Evolutionary conservation across 2,329 filamentous ascomycete species (phyloP), one percentile per base, ranked within the genome.

Genomic region (Botrytis paeoniae): DNA sequence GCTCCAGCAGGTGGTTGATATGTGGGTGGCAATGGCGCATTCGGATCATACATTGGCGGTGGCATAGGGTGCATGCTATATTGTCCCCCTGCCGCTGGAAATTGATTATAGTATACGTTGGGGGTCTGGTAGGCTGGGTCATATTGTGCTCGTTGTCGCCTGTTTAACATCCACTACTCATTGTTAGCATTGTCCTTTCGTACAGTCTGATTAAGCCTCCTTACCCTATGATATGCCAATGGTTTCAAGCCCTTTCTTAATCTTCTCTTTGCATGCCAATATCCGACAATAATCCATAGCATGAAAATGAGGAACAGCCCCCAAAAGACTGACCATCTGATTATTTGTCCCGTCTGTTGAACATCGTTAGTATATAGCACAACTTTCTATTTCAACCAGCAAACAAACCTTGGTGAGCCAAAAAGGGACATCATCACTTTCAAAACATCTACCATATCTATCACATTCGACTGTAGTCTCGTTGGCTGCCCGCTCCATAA

Each of bases 261-360:
- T 64, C 93, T 86, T 63, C 83, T 83, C 80, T 88, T 88, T 63
- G 92, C 93, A 82, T 95, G 93, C 64, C 88, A 82, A 81, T 92
- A 92, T 74, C 92, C 92, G 74, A 88, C 85, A 71, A 93, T 76
- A 78, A 94, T 84, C 85, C 90, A 93, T 60, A 85, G 78, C 70
- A 89, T 80, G 78, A 93, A 82, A 74, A 89, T 72, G 72, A 86
- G 73, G 77, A 93, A 84, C 76, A 95, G 80, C 75, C 85, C 83
- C 74, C 88, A 86, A 79, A 95, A 89, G 74, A 95, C 83, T 64
- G 87, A 85, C 88, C 92, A 95, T 82, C 93, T 92, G 78, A 94
- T 84, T 73, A 82, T 83, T 70, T 79, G 77, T 43, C 79, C 80
- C 51, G 73, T 78, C 80, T 81, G 32, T 45, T 68, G 10, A 72